Evolutionary conservation across 805 yeast genomes (phyloP), one percentile per base, ranked within the genome.

Genomic region (Kazachstania kunashirensis): DNA sequence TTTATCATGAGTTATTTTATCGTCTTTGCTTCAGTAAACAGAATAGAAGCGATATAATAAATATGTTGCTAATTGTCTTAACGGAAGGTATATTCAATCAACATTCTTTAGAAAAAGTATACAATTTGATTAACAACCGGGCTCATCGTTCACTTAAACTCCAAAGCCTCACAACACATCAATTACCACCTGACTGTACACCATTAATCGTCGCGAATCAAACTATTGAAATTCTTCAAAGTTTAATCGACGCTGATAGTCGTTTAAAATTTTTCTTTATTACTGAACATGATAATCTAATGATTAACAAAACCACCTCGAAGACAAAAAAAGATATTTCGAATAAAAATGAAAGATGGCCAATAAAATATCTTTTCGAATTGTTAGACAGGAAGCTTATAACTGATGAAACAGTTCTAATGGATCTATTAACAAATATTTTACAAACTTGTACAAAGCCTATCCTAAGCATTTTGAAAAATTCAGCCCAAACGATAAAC

Each of bases 361-460:
- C 96, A 1, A 68, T 88, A 44, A 86, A 84, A 50, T 62, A 74
- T 34, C 62, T 88, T 20, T 63, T 88, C 20, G 63, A 65, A 6
- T 55, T 88, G 13, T 61, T 88, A 39, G 80, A 77, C 28, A 73
- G 75, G 37, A 68, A 70, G 6, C 53, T 77, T n/a, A 71, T 85
- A 35, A 72, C 73, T 17, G 82, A 80, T 36, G 94, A 83, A 52
- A 75, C 80, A 5, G 73, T 75, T 5, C 65, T 85, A 44, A 73
- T 88, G 77, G 95, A 86, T 52, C 57, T 77, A 16, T 59, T 86
- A 19, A 80, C 95, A 0, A 67, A 82, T 40, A 75, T 84, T 13
- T 65, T 86, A 23, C 92, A 83, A 49, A 72, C 79, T 33, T 75
- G 88, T 3, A 82, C 95, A 0, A 68, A 81, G 43, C 86, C 94